Evolutionary conservation across 2,329 filamentous ascomycete genomes (phyloP).

Genomic region (Pseudogymnoascus sp.): DNA sequence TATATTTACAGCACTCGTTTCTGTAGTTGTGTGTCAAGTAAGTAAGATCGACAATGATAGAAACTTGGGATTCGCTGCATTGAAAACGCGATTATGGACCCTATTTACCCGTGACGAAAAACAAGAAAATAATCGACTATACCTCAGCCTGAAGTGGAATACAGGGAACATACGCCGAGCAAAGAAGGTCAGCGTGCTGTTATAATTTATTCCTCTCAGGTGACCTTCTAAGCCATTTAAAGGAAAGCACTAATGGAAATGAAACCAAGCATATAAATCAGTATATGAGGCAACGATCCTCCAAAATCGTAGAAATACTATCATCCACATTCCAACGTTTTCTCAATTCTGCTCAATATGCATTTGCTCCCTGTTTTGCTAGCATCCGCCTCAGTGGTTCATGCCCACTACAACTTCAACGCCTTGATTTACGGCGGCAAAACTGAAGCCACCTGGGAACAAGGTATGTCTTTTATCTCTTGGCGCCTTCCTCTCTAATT

Average conservation of each 20-base stretch:
- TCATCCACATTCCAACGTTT: not conserved
- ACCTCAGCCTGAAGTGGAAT: not conserved
- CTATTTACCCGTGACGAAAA: not conserved
- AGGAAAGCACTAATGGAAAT: not conserved
- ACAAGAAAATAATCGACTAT: not conserved
- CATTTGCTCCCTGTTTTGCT: not conserved
- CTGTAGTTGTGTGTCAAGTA: not conserved
- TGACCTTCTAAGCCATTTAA: not conserved
- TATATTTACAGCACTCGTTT: not conserved
- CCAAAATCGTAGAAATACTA: not conserved
- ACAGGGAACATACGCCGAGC: not conserved
- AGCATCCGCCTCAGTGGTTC: not conserved
- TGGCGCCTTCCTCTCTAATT: too few species aligned
- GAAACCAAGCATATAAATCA: not conserved
- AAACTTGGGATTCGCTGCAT: not conserved
- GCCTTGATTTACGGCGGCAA: not conserved
- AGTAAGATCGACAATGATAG: not conserved
- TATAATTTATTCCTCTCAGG: not conserved
- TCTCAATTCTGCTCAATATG: not conserved
- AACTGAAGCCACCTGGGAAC: not conserved
- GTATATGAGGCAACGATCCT: not conserved
- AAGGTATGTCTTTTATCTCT: not conserved
- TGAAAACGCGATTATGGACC: not conserved
- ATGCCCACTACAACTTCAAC: constrained; percentile 5
- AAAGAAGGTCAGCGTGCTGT: not conserved